phyloP scores from a whole-genome alignment of 148 eudicot species.

The Drosera capensis region DNA sequence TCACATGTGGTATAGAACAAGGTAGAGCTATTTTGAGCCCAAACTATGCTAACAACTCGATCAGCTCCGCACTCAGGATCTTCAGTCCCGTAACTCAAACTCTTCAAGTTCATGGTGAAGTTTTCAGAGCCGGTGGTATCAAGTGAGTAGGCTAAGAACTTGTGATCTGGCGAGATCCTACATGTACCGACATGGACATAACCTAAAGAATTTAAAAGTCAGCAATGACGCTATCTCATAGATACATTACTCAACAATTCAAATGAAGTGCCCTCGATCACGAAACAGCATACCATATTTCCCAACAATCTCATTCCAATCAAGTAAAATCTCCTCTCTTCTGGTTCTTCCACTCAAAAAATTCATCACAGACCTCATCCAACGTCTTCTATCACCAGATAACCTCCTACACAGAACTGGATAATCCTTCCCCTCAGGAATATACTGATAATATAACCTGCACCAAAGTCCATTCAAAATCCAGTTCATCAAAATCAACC shows the following conservation, averaged over 20 bases:
- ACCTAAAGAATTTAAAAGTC: constrained; percentile 17
- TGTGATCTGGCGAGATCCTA: constrained; percentile 89
- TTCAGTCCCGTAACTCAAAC: constrained; percentile 78
- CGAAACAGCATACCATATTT: constrained; percentile 34
- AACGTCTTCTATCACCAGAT: constrained; percentile 20
- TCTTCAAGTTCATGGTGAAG: no score
- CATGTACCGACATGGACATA: constrained; percentile 95
- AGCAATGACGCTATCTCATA: neutral
- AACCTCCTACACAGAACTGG: constrained; percentile 73
- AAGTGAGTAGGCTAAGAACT: constrained; percentile 74
- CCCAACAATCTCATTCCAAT: constrained; percentile 87
- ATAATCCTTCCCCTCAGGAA: constrained; percentile 89
- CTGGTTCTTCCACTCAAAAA: constrained; percentile 20
- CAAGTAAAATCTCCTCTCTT: constrained; percentile 62
- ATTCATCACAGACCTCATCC: constrained; percentile 26
- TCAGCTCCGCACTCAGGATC: constrained; percentile 50
- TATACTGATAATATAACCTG: constrained; percentile 84
- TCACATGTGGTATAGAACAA: constrained; percentile 70
- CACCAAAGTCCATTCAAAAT: neutral
- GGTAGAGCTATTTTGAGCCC: constrained; percentile 63
- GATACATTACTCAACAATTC: neutral
- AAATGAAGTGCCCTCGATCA: neutral
- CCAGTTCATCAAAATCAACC: neutral
- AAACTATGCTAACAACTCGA: constrained; percentile 81
- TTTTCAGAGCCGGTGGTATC: constrained; percentile 66